Conservation (phyloP, 768 basidiomycete species). For the Podaxis carcinomalis region DNA sequence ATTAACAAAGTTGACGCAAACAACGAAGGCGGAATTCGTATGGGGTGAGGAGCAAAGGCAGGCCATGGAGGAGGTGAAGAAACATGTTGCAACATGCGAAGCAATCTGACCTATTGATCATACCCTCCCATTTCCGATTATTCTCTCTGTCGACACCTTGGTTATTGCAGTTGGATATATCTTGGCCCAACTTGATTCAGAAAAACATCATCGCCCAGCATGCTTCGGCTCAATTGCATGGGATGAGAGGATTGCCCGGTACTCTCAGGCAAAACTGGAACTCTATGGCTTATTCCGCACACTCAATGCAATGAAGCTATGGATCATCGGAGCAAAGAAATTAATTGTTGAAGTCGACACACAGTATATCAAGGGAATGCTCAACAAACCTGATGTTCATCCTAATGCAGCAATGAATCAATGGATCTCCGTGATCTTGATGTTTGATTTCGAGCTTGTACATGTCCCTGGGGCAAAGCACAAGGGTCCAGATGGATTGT, state of each 20-base stretch:
- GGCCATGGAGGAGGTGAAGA: constrained; percentile 22
- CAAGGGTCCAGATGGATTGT: constrained; percentile 34
- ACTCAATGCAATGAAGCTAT: constrained; percentile 7
- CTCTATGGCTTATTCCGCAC: constrained; percentile 29
- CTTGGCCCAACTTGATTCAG: background rate
- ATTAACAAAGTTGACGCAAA: constrained; percentile 15
- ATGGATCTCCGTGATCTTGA: constrained; percentile 36
- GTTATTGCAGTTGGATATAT: constrained; percentile 8
- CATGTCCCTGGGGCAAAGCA: constrained; percentile 32
- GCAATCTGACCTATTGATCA: constrained; percentile 25
- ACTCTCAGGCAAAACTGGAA: constrained; percentile 18
- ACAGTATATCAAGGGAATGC: constrained; percentile 36
- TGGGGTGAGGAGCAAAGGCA: constrained; percentile 22
- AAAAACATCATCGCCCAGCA: background rate
- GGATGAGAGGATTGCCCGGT: background rate
- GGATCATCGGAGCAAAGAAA: constrained; percentile 18
- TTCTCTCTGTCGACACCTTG: constrained; percentile 2
- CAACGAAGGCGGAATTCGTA: constrained; percentile 22
- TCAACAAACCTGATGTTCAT: constrained; percentile 33
- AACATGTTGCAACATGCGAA: constrained; percentile 14
- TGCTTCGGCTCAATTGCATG: constrained; percentile 6
- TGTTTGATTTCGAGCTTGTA: constrained; percentile 31
- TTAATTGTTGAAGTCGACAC: constrained; percentile 34
- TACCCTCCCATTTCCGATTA: constrained; percentile 5
- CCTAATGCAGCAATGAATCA: constrained; percentile 34